Conservation (phyloP, 164 flowering plant species). For the Platanus orientalis region DNA sequence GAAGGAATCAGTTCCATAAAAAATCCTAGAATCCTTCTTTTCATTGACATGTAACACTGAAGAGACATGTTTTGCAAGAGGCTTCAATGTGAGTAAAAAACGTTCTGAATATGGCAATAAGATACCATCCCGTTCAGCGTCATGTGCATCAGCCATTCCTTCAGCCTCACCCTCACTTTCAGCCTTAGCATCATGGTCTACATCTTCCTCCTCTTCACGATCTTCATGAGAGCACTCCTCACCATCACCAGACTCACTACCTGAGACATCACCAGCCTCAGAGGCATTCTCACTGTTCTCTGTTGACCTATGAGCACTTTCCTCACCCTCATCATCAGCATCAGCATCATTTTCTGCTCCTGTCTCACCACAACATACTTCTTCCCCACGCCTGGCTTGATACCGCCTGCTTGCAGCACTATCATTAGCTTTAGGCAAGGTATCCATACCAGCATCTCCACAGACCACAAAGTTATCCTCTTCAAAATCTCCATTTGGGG, state of each 20-base stretch:
- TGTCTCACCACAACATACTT: slow-evolving; percentile 36
- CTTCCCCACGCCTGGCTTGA: slow-evolving; percentile 39
- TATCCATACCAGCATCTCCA: slow-evolving; percentile 31
- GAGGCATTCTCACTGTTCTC: slow-evolving; percentile 85
- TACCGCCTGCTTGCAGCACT: slow-evolving; percentile 37
- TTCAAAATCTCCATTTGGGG: no score
- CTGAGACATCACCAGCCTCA: slow-evolving; percentile 76
- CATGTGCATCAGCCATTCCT: slow-evolving; percentile 75
- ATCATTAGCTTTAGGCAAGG: slow-evolving; percentile 31
- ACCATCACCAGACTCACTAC: slow-evolving; percentile 80
- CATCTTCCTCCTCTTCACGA: slow-evolving; percentile 58
- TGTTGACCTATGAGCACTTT: slow-evolving; percentile 74
- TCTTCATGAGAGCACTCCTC: slow-evolving; percentile 76
- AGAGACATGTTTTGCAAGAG: slow-evolving; percentile 70
- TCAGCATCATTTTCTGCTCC: slow-evolving; percentile 63
- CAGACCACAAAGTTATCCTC: slow-evolving; percentile 46
- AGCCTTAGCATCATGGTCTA: slow-evolving; percentile 59
- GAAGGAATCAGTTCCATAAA: slow-evolving; percentile 93
- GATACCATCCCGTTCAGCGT: slow-evolving; percentile 62
- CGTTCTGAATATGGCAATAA: slow-evolving; percentile 57
- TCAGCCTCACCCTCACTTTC: slow-evolving; percentile 97
- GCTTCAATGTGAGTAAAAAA: slow-evolving; percentile 62
- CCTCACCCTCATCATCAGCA: slow-evolving; percentile 84
- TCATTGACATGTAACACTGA: slow-evolving; percentile 33
- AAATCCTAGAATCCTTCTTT: slow-evolving; percentile 43